These are phyloP conservation scores for Myxozyma mucilagina DNA, from an alignment of 805 yeast genomes.

Conservation along the genomic window DNA sequence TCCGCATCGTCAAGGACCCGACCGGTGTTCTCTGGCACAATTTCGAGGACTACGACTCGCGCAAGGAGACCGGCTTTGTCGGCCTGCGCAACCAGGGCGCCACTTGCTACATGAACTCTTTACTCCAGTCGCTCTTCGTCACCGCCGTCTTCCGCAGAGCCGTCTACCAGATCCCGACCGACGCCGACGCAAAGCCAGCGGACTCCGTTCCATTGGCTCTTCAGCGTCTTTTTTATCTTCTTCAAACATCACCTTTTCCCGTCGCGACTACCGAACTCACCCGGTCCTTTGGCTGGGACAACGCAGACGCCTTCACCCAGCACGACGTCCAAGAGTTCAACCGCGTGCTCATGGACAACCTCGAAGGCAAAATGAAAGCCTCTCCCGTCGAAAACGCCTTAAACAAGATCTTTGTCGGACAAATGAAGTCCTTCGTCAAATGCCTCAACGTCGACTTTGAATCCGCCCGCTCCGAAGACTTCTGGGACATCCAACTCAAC, in stretches of 20 bases:
- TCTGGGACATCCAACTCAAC: conserved; percentile 96
- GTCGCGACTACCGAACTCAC: conserved; percentile 86
- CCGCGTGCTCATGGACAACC: conserved; percentile 90
- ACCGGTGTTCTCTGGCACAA: conserved; percentile 96
- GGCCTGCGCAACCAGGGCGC: conserved; percentile 98
- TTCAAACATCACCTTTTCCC: conserved; percentile 71
- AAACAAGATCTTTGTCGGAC: conserved; percentile 87
- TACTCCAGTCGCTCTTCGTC: conserved; percentile 85
- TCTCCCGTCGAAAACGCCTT: conserved; percentile 74
- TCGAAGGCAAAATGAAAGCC: conserved; percentile 89
- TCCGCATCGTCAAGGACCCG: conserved; percentile 77
- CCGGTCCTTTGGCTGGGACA: conserved; percentile 94
- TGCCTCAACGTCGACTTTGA: conserved; percentile 93
- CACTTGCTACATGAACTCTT: conserved; percentile 91
- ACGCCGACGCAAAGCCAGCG: conserved; percentile 51
- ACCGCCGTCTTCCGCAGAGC: conserved; percentile 79
- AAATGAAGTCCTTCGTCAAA: conserved; percentile 91
- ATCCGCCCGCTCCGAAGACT: conserved; percentile 87
- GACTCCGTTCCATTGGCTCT: conserved; percentile 77
- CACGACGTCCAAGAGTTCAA: conserved; percentile 97
- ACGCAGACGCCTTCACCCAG: conserved; percentile 92
- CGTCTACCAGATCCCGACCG: conserved; percentile 88
- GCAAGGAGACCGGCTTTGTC: conserved; percentile 82
- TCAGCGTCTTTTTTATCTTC: conserved; percentile 81
- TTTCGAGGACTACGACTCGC: conserved; percentile 80